Percentiles rank a stretch among this genome's conserved stretches.
phyloP scores from a whole-genome alignment of 148 eudicot species.

The Dysphania ambrosioides region DNA sequence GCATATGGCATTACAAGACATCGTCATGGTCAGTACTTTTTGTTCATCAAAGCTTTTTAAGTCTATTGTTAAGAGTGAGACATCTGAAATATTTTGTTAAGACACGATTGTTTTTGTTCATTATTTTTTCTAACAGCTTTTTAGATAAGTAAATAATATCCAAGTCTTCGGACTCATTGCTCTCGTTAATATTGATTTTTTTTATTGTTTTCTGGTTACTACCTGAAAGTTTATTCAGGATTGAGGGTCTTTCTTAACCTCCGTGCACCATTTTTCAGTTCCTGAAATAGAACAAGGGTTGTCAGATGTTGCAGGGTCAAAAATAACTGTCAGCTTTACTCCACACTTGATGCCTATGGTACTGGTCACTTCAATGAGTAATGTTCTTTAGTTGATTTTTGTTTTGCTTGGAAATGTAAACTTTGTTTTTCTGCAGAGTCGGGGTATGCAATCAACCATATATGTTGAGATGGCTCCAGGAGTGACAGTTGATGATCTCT shows the following conservation, averaged over 20 bases:
- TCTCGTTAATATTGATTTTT: neutral
- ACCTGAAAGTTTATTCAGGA: conserved; percentile 2
- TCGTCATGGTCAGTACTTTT: conserved; percentile 77
- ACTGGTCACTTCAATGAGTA: conserved; percentile 11
- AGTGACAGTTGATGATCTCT: conserved; percentile 62
- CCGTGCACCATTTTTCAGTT: conserved; percentile 40
- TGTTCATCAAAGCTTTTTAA: neutral
- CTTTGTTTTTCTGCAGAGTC: conserved; percentile 51
- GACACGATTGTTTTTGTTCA: neutral
- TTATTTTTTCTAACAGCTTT: neutral
- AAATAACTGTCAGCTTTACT: conserved; percentile 88
- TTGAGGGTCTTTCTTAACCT: neutral
- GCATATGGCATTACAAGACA: conserved; percentile 88
- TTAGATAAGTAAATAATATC: neutral
- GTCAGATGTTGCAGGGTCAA: conserved; percentile 59
- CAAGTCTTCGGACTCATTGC: neutral
- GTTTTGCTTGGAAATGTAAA: conserved; percentile 10
- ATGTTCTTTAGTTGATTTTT: neutral
- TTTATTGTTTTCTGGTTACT: neutral
- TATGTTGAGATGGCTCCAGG: conserved; percentile 49
- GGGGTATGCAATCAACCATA: conserved; percentile 97
- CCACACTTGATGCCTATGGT: conserved; percentile 99
- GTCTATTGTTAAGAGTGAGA: neutral
- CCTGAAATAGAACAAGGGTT: conserved; percentile 98
- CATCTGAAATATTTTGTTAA: neutral